Percentiles rank a stretch among this genome's conserved stretches.
phyloP scores from a whole-genome alignment of 2,329 filamentous ascomycete genomes.

The Penicillium sp. region DNA sequence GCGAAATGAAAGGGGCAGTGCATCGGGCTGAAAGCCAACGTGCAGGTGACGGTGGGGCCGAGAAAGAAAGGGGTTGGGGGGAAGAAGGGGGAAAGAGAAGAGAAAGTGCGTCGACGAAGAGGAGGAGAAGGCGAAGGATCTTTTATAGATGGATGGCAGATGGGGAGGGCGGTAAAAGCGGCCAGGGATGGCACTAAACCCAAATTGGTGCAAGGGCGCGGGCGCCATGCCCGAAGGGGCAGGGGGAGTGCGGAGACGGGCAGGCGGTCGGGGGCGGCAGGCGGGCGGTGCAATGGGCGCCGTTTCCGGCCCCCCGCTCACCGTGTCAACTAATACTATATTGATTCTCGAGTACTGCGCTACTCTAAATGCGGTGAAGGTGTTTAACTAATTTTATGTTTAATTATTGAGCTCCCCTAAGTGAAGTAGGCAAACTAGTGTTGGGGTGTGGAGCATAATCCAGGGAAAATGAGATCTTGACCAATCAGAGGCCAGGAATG shows the following conservation, averaged over 20 bases:
- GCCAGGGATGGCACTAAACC: conserved; percentile 13
- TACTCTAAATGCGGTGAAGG: too few species aligned
- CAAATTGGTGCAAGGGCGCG: conserved; percentile 10
- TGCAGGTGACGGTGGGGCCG: conserved; percentile 1
- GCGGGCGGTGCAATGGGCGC: conserved; percentile 18
- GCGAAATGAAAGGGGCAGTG: conserved; percentile 12
- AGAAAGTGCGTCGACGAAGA: conserved; percentile 25
- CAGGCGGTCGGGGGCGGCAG: conserved; percentile 22
- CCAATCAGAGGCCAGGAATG: too few species aligned
- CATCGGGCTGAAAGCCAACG: conserved; percentile 4
- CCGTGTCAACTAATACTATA: conserved; percentile 15
- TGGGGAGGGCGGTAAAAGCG: conserved; percentile 12
- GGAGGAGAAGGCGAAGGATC: conserved; percentile 16
- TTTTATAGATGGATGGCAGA: conserved; percentile 29
- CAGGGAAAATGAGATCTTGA: too few species aligned
- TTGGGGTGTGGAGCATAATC: too few species aligned
- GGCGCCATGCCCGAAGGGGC: conserved; percentile 18
- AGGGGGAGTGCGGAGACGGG: conserved; percentile 8
- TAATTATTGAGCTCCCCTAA: too few species aligned
- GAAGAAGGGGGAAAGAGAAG: conserved; percentile 17
- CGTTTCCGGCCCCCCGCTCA: conserved; percentile 23
- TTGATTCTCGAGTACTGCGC: too few species aligned
- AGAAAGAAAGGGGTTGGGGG: conserved; percentile 4
- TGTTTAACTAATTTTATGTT: too few species aligned
- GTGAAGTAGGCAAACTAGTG: too few species aligned